Percentiles rank a stretch among this genome's conserved stretches.
These are phyloP conservation scores for Trametes gibbosa DNA, from an alignment of 768 basidiomycete genomes.

Conservation along the genomic window DNA sequence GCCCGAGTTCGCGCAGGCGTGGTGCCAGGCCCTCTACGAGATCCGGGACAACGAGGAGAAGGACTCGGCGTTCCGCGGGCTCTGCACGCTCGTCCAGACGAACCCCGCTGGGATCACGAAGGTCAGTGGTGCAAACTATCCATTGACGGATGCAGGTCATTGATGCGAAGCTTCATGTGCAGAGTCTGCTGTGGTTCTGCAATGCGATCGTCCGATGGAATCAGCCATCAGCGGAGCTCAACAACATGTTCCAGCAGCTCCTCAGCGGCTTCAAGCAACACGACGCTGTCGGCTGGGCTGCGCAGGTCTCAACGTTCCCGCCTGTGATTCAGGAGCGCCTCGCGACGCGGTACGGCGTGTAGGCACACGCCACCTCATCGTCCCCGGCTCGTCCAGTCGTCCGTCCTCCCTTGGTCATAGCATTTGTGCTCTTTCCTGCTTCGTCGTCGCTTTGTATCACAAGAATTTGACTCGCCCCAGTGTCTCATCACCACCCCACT, in stretches of 20 bases:
- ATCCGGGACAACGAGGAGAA: constrained; percentile 99
- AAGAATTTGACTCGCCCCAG: constrained; percentile 13
- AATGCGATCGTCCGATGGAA: constrained; percentile 97
- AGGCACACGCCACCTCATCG: not conserved
- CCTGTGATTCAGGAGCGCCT: constrained; percentile 86
- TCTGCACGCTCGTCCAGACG: constrained; percentile 92
- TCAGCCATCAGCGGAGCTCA: constrained; percentile 85
- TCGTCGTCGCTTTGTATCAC: constrained; percentile 11
- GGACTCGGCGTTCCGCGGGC: constrained; percentile 96
- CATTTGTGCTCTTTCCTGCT: constrained; percentile 1
- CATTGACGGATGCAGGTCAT: constrained; percentile 2
- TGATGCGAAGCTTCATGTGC: constrained; percentile 29
- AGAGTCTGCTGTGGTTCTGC: constrained; percentile 97
- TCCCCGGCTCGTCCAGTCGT: not conserved
- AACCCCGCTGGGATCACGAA: constrained; percentile 94
- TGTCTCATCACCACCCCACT: constrained; percentile 18
- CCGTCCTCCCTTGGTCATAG: not conserved
- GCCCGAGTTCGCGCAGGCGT: constrained; percentile 87
- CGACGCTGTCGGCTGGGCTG: constrained; percentile 81
- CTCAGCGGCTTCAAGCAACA: constrained; percentile 89
- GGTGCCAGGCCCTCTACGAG: constrained; percentile 97
- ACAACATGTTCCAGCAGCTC: constrained; percentile 90
- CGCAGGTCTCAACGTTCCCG: constrained; percentile 81
- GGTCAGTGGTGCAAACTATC: constrained; percentile 44
- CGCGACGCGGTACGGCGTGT: constrained; percentile 80